phyloP scores from a whole-genome alignment of 2,329 filamentous ascomycete genomes.

The Teratosphaeriaceae sp. region DNA sequence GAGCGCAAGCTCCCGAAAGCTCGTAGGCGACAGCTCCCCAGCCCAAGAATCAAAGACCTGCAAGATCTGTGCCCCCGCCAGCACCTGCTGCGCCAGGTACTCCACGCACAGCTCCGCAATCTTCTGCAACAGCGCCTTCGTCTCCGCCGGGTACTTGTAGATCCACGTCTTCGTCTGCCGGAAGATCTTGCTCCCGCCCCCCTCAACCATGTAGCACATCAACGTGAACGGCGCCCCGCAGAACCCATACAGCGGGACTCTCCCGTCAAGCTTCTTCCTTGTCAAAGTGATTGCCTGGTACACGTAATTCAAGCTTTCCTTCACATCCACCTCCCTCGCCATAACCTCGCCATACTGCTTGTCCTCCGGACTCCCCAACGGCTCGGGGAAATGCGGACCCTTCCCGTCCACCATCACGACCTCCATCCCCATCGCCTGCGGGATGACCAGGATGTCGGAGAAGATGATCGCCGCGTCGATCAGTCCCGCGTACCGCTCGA shows the following conservation, averaged over 20 bases:
- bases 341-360: slow-evolving; percentile 76
- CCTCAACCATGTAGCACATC: slow-evolving; percentile 98
- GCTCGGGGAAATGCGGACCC: slow-evolving; percentile 87
- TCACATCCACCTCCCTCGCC: slow-evolving; percentile 72
- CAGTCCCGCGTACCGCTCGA: slow-evolving; percentile 83
- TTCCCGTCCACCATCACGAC: slow-evolving; percentile 98
- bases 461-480: slow-evolving; percentile 98
- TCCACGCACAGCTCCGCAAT: slow-evolving; percentile 94
- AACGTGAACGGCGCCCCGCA: slow-evolving; percentile 96
- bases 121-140: slow-evolving; percentile 77
- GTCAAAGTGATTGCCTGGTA: slow-evolving; percentile 94
- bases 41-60: slow-evolving; percentile 99
- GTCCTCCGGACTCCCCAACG: slow-evolving; percentile 71
- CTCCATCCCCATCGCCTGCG: slow-evolving; percentile 96
- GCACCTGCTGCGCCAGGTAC: slow-evolving; percentile 84
- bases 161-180: slow-evolving; percentile 94
- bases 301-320: slow-evolving; percentile 81
- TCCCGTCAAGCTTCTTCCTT: slow-evolving; percentile 74
- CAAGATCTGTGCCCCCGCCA: slow-evolving; percentile 86
- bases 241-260: slow-evolving; percentile 92
- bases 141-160: slow-evolving; percentile 76
- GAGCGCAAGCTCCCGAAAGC: slow-evolving; percentile 78
- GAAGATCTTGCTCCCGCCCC: slow-evolving; percentile 92
- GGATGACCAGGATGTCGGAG: slow-evolving; percentile 95
- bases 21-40: slow-evolving; percentile 76